phyloP scores from a whole-genome alignment of 2,329 filamentous ascomycete species.

The Immersiporthe knoxdaviesiana region DNA sequence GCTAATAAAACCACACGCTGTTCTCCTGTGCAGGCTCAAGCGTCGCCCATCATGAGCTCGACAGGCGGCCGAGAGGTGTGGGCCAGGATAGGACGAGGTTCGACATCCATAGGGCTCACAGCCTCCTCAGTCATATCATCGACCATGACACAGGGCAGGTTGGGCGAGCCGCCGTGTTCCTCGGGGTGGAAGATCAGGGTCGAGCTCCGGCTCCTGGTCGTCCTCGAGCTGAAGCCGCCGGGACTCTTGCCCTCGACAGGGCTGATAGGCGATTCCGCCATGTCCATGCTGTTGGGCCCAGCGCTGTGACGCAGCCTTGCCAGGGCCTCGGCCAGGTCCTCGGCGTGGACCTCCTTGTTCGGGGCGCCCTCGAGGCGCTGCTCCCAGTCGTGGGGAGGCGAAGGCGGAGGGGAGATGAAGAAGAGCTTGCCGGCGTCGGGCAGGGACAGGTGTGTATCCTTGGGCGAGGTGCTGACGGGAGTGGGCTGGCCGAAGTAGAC shows the following conservation, averaged over 20 bases:
- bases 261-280: conserved; percentile 38
- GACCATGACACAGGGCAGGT: conserved; percentile 67
- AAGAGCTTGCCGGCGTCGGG: conserved; percentile 73
- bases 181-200: conserved; percentile 68
- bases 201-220: conserved; percentile 60
- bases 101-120: conserved; percentile 47
- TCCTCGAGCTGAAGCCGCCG: conserved; percentile 24
- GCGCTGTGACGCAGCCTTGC: conserved; percentile 59
- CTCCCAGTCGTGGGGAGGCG: conserved; percentile 71
- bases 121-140: conserved; percentile 61
- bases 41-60: conserved; percentile 67
- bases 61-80: conserved; percentile 67
- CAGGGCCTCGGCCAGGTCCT: conserved; percentile 69
- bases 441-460: conserved; percentile 64
- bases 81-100: conserved; percentile 54
- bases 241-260: conserved; percentile 33
- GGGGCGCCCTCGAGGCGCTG: conserved; percentile 69
- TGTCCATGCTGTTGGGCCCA: conserved; percentile 29
- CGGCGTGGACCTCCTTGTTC: conserved; percentile 70
- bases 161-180: conserved; percentile 57
- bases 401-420: conserved; percentile 72
- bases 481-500: conserved; percentile 72
- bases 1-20: neutral
- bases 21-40: conserved; percentile 32
- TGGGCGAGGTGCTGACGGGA: conserved; percentile 50